phyloP scores from a whole-genome alignment of 2,329 filamentous ascomycete genomes.

The Aspergillus sp. region DNA sequence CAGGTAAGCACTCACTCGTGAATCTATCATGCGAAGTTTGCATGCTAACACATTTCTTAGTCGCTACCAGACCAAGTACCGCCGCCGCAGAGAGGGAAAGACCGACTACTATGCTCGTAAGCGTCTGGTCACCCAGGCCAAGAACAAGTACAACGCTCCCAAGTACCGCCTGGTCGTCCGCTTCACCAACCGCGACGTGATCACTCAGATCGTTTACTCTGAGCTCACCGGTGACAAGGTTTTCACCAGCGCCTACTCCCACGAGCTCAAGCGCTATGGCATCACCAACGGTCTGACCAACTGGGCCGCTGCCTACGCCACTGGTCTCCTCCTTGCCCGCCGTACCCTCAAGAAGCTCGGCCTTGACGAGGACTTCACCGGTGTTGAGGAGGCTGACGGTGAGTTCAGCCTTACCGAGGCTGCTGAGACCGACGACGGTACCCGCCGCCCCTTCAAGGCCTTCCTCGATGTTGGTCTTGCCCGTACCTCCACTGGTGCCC shows the following conservation, averaged over 20 bases:
- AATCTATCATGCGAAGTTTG: neutral
- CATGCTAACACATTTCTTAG: constrained; percentile 48
- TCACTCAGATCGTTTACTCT: constrained; percentile 93
- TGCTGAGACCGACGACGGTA: constrained; percentile 80
- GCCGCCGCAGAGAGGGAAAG: constrained; percentile 92
- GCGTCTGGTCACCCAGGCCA: constrained; percentile 99
- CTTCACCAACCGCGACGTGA: constrained; percentile 99
- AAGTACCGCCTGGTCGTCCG: constrained; percentile 99
- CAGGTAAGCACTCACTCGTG: constrained; percentile 66
- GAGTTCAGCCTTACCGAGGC: constrained; percentile 97
- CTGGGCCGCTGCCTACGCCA: constrained; percentile 97
- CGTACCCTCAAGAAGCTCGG: constrained; percentile 96
- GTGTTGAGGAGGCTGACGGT: constrained; percentile 95
- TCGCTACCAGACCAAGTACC: constrained; percentile 99
- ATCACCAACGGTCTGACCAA: constrained; percentile 99
- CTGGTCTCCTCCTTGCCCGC: constrained; percentile 94
- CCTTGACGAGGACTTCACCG: constrained; percentile 86
- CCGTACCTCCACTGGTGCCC: constrained; percentile 96
- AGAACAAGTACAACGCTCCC: constrained; percentile 99
- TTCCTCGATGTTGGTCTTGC: constrained; percentile 97
- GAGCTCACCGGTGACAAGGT: constrained; percentile 99
- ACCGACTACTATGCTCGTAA: constrained; percentile 99
- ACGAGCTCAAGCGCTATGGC: constrained; percentile 97
- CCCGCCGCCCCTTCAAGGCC: constrained; percentile 97
- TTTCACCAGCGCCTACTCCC: constrained; percentile 85